Base-by-base conservation (phyloP, 1,139 yeast species). In the Magnusiomyces ingens region DNA sequence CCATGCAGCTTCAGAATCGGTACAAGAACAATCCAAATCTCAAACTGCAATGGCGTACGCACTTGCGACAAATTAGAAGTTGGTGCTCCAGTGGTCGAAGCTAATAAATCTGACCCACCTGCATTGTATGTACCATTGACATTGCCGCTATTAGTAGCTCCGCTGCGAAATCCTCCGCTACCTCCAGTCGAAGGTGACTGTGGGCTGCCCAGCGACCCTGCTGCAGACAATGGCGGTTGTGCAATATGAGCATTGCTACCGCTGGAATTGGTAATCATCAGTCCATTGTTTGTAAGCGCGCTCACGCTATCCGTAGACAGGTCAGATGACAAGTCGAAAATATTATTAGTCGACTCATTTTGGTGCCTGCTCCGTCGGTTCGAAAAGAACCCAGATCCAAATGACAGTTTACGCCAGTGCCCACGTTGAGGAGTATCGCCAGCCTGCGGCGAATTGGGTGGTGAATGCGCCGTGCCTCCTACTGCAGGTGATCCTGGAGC, bases 1-100 rank as follows among this genome's bases (percentile, higher is more conserved):
- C 98, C 99, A 60, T 87, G 90, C 58, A 93, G 75, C 12, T 95
- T 90, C 55, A 91, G 86, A 60, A 93, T 76, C 47, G 97, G 96
- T 52, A 93, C 95, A 67, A 89, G 89, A 49, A 91, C 98, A 60
- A 93, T 84, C 69, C 87, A 91, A 58, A 93, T 87, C 67, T 93
- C 98, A 69, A 93, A 93, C 64, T 85, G 84, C 64, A 93, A 76
- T 26, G 95, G 94, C 22, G 80, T 66, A 12, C 66, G 62, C 12
- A 59, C 62, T 15, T 41, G 45, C 2, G 50, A 48, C 29, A 35
- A 21, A 21, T 12, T 6, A 15, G 50, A 12, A 2, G 36, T 10
- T 5, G 50, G 45, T 12, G 45, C 50, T n/a, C 45, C 45, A 17
- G 45, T 41, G 15, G 50, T 43, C 18, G 56, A 50, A 13, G 51